Evolutionary conservation across 192 early-diverging fungal genomes (phyloP).

Genomic region (Nowakowskiella sp.): DNA sequence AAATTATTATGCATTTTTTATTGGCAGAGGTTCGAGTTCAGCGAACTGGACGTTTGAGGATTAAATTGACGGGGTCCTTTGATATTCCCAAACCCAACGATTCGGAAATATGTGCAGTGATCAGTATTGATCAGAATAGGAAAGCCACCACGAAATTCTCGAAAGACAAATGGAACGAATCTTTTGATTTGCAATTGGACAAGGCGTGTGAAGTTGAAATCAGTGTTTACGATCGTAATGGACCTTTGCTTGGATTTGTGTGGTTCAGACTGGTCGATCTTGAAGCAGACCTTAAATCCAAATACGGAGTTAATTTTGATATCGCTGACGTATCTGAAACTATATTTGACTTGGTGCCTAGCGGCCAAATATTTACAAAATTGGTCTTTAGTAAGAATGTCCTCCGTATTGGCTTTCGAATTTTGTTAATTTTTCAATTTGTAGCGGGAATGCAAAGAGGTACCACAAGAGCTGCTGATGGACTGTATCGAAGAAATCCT

Average conservation of each 20-base stretch:
- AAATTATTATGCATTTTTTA: neutral
- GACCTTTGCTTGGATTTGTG: slow-evolving; percentile 57
- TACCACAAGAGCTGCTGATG: slow-evolving; percentile 47
- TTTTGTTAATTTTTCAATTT: slow-evolving; percentile 7
- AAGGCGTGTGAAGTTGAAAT: slow-evolving; percentile 78
- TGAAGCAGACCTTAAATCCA: slow-evolving; percentile 53
- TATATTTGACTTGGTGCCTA: slow-evolving; percentile 76
- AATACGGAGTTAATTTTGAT: neutral
- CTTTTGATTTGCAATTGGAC: slow-evolving; percentile 73
- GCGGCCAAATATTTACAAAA: slow-evolving; percentile 67
- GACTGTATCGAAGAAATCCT: neutral
- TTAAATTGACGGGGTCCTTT: neutral
- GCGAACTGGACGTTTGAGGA: neutral
- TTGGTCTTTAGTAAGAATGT: slow-evolving; percentile 58
- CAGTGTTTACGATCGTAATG: slow-evolving; percentile 58
- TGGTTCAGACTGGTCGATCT: slow-evolving; percentile 80
- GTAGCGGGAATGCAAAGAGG: neutral
- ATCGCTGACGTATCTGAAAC: slow-evolving; percentile 46
- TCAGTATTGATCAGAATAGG: slow-evolving; percentile 64
- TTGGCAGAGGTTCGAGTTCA: neutral
- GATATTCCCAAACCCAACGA: slow-evolving; percentile 16
- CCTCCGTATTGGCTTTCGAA: neutral
- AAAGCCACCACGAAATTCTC: slow-evolving; percentile 50
- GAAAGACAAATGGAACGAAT: slow-evolving; percentile 53
- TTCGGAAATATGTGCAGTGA: slow-evolving; percentile 55